Evolutionary conservation across 176 grass and related monocot genomes (phyloP).

Genomic region (Eleusine indica): DNA sequence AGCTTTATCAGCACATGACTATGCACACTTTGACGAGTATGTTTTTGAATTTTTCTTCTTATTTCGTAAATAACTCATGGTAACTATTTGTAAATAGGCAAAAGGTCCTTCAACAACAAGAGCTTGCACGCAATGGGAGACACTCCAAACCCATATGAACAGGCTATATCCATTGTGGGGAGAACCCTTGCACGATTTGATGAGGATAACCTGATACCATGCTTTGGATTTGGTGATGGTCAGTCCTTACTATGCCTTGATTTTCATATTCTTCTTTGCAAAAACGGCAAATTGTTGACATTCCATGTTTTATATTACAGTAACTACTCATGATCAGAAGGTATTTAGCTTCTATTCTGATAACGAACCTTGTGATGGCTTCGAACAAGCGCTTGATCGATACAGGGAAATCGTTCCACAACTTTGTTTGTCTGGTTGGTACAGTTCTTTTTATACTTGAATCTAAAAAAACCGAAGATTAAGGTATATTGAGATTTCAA

Average conservation of each 20-base stretch:
- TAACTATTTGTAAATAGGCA: conserved; percentile 48
- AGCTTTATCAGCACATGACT: background rate
- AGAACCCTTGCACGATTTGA: conserved; percentile 70
- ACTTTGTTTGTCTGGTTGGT: conserved; percentile 63
- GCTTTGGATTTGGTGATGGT: conserved; percentile 81
- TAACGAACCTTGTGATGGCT: conserved; percentile 65
- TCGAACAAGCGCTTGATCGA: conserved; percentile 64
- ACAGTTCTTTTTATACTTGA: background rate
- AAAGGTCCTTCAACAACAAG: conserved; percentile 48
- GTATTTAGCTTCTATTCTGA: conserved; percentile 81
- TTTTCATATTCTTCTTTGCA: background rate
- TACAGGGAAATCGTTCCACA: conserved; percentile 78
- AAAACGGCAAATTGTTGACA: conserved; percentile 1
- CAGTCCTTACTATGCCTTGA: conserved; percentile 30
- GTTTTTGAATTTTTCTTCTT: background rate
- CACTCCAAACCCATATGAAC: conserved; percentile 75
- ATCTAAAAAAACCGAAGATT: background rate
- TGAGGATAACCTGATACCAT: conserved; percentile 81
- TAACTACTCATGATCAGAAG: conserved; percentile 71
- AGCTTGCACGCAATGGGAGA: conserved; percentile 65
- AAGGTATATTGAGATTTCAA: too few relatives aligned
- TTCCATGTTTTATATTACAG: conserved; percentile 39
- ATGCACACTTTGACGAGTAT: background rate
- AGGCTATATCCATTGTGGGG: conserved; percentile 78
- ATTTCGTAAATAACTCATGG: background rate